Base-by-base conservation (phyloP, 192 early-diverging fungal genomes). In the Geranomyces variabilis region DNA sequence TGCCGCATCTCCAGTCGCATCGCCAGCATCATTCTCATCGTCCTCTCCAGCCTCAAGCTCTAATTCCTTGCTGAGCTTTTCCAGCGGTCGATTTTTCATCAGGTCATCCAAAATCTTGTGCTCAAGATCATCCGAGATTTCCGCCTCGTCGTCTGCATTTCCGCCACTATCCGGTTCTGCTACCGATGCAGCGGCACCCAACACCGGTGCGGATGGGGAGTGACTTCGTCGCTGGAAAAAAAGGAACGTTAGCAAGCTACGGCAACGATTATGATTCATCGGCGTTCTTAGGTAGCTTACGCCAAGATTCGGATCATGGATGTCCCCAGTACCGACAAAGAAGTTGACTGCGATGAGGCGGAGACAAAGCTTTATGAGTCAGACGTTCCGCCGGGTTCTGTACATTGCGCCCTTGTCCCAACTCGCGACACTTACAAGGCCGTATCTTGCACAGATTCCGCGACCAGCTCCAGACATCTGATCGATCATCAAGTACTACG, bases 321-420 rank as follows among this genome's bases (percentile, higher is more conserved):
- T 99, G 77, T 99, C 97, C 15, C 96, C 97, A 61, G 89, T 91
- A 31, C 95, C 95, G 1, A 90, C 75, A 79, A 98, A 99, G 76
- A 95, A 99, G 60, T 90, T 90, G 77, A 96, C 93, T 94, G 65
- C 4, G 24, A 17, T 24, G 51, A 7, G 51, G 19, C n/a, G 51
- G 15, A 53, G 17, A 53, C 5, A 10, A 41, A 10, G 36, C 36
- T 41, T 41, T 10, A 13, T 29, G 19, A 22, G 14, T 30, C 14
- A 45, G 19, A 29, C 55, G 30, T 24, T 43, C 21, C 14, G 17
- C 30, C 24, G 0, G 15, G 51, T 21, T 47, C 45, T n/a, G 21
- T 41, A 56, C 26, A 53, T 12, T 10, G 36, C n/a, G n/a, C n/a
- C n/a, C n/a, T n/a, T n/a, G n/a, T n/a, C n/a, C 19, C 46, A 19